Percentiles rank a stretch among this genome's conserved stretches.
These are phyloP conservation scores for Casuarina glauca DNA, from an alignment of 306 rosid species.

Conservation along the genomic window DNA sequence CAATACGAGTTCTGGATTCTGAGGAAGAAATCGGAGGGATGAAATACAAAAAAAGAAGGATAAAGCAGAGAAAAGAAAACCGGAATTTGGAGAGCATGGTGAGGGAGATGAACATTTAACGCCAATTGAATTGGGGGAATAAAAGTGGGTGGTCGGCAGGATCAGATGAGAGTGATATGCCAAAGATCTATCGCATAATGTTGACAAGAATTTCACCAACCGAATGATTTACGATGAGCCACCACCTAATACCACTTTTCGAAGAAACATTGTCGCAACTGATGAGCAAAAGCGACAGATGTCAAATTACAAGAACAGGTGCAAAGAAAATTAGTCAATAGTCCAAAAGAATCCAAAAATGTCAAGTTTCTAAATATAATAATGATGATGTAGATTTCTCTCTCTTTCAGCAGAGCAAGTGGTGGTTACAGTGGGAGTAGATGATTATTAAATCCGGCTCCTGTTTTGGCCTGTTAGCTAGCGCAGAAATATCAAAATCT, in stretches of 20 bases:
- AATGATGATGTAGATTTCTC: neutral
- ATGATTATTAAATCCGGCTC: too few relatives aligned
- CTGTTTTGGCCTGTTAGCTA: neutral
- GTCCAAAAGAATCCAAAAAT: constrained; percentile 13
- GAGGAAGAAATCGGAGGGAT: too few relatives aligned
- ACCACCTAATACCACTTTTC: constrained; percentile 33
- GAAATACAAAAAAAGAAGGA: too few relatives aligned
- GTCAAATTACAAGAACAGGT: constrained; percentile 19
- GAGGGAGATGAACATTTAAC: neutral
- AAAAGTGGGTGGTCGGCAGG: constrained; percentile 23
- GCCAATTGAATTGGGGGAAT: constrained; percentile 1
- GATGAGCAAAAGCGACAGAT: constrained; percentile 29
- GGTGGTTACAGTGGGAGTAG: too few relatives aligned
- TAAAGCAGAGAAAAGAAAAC: too few relatives aligned
- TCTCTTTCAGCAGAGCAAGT: neutral
- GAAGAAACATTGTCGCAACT: constrained; percentile 7
- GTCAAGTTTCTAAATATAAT: constrained; percentile 27
- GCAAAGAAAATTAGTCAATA: constrained; percentile 32
- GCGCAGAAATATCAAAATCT: neutral
- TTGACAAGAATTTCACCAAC: constrained; percentile 30
- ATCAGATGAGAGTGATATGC: constrained; percentile 35
- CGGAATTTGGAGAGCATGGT: neutral
- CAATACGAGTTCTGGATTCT: too few relatives aligned
- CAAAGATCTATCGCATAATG: constrained; percentile 19
- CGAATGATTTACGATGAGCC: constrained; percentile 20